phyloP scores from a whole-genome alignment of 1,139 yeast genomes.

The Scheffersomyces lignicola region DNA sequence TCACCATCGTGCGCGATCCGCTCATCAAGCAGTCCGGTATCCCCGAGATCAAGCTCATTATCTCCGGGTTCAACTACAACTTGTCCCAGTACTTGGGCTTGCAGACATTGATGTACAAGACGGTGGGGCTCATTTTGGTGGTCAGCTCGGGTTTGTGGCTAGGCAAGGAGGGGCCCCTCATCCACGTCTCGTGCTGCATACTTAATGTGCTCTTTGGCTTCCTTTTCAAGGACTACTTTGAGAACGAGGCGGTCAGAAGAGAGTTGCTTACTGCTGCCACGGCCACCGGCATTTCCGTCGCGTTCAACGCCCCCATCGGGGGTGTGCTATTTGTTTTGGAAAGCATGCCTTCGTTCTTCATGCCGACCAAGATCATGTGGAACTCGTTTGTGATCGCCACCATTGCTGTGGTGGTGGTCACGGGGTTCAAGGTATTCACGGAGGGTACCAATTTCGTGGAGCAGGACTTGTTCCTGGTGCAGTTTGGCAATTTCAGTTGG shows the following conservation, averaged over 20 bases:
- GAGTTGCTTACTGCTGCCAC: slow-evolving; percentile 81
- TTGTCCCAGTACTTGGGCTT: slow-evolving; percentile 46
- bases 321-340: slow-evolving; percentile 89
- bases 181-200: slow-evolving; percentile 77
- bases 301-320: slow-evolving; percentile 93
- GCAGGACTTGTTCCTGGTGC: slow-evolving; percentile 62
- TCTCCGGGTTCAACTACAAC: slow-evolving; percentile 57
- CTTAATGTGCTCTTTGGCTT: slow-evolving; percentile 31
- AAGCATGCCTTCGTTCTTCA: slow-evolving; percentile 62
- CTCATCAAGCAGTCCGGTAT: slow-evolving; percentile 65
- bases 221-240: slow-evolving; percentile 36
- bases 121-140: slow-evolving; percentile 57
- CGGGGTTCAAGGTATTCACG: slow-evolving; percentile 60
- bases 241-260: slow-evolving; percentile 56
- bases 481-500: slow-evolving; percentile 72
- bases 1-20: slow-evolving; percentile 36
- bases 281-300: slow-evolving; percentile 92
- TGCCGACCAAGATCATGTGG: slow-evolving; percentile 73
- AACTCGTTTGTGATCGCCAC: slow-evolving; percentile 78
- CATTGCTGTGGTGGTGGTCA: slow-evolving; percentile 62
- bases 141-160: slow-evolving; percentile 86
- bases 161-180: slow-evolving; percentile 93
- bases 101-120: slow-evolving; percentile 49
- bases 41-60: slow-evolving; percentile 62
- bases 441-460: slow-evolving; percentile 52